phyloP scores from a whole-genome alignment of 495 filamentous ascomycete genomes.

The Daldinia vernicosa region DNA sequence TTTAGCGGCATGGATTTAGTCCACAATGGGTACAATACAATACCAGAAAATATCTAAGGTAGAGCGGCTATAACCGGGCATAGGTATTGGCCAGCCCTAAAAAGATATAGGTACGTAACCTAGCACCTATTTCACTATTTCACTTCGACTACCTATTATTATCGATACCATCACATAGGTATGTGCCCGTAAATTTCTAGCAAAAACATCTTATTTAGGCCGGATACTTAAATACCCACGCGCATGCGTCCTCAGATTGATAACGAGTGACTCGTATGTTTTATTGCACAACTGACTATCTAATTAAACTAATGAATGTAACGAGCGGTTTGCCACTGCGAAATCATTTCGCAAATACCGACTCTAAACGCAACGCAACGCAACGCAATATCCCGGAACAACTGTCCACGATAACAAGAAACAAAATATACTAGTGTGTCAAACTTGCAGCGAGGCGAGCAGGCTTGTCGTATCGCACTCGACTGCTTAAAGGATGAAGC shows the following conservation, averaged over 20 bases:
- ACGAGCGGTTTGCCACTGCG: constrained; percentile 20
- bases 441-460: constrained; percentile 15
- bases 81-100: no score
- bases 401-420: constrained; percentile 21
- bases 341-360: constrained; percentile 20
- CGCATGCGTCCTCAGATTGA: background rate
- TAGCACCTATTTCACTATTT: no score
- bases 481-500: constrained; percentile 35
- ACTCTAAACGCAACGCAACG: constrained; percentile 15
- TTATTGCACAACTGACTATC: constrained; percentile 39
- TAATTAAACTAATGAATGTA: constrained; percentile 33
- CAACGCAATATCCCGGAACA: background rate
- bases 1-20: no score
- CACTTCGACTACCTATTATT: no score
- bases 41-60: no score
- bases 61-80: no score
- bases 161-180: no score
- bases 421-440: constrained; percentile 24
- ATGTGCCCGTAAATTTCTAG: no score
- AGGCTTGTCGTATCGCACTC: constrained; percentile 10
- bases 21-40: no score
- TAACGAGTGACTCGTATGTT: constrained; percentile 40
- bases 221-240: background rate
- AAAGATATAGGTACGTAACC: no score
- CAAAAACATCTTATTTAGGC: background rate